Percentiles rank a stretch among this genome's conserved stretches.
Evolutionary conservation across 257 asterid genomes (phyloP).

Genomic region (Solanum tarijense): DNA sequence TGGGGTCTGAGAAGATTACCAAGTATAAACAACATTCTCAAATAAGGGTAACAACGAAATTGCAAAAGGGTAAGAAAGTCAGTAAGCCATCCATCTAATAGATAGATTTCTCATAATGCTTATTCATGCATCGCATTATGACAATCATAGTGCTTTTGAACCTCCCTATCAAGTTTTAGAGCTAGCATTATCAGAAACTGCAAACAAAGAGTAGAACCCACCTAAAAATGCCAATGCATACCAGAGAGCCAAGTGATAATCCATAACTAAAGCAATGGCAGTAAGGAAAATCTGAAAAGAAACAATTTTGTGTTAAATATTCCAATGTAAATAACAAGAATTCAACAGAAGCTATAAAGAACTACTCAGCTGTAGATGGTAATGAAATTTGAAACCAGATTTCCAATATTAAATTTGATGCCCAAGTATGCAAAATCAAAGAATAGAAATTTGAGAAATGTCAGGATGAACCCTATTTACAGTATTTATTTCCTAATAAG

Average conservation of each 20-base stretch:
- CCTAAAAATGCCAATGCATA: constrained; percentile 65
- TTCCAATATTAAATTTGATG: background rate
- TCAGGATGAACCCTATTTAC: background rate
- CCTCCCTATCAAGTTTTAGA: background rate
- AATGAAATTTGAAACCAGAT: background rate
- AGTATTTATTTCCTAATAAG: background rate
- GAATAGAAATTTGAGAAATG: background rate
- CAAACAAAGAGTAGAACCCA: constrained; percentile 26
- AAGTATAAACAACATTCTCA: background rate
- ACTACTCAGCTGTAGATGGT: background rate
- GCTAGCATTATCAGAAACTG: background rate
- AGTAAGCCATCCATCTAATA: background rate
- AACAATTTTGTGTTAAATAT: background rate
- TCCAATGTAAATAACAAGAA: background rate
- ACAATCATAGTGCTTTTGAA: background rate
- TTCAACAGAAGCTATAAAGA: background rate
- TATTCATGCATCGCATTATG: background rate
- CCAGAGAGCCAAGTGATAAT: constrained; percentile 90
- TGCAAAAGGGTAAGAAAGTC: background rate
- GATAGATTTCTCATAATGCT: background rate
- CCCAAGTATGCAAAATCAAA: background rate
- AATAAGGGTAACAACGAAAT: background rate
- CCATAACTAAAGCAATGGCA: constrained; percentile 67
- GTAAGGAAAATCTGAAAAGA: constrained; percentile 68
- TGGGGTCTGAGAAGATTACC: background rate